Evolutionary conservation across 805 yeast genomes (phyloP), one percentile per base, ranked within the genome.

Genomic region (Danielia oregonensis): DNA sequence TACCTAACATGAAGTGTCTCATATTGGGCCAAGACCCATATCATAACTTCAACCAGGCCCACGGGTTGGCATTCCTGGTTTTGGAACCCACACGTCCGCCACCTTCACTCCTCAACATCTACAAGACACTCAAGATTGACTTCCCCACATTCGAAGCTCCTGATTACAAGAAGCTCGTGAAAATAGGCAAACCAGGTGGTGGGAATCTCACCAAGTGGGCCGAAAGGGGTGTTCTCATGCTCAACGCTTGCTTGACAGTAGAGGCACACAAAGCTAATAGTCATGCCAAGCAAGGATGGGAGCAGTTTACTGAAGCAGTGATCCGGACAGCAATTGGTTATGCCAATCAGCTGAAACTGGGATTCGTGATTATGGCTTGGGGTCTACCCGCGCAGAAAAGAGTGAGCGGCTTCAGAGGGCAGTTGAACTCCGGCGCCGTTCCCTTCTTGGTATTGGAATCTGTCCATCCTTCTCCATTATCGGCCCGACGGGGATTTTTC

Each of bases 21-120:
- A 74, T 93, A 9, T 65, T 93, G 29, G 98, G 98, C 1, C 98
- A 93, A 57, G 98, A 93, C 56, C 98, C 98, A 0, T 93, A 93
- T 56, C 98, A 93, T 59, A 87, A 88, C 56, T 60, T 61, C 48
- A 84, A 85, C 55, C 98, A 93, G 58, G 98, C 98, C 0, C 98
- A 93, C 53, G 98, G 98, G 0, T 64, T 93, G 18, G 97, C 98
- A 3, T 93, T 93, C 49, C 84, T 94, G 14, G 97, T 93, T 1
- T 71, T 78, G 36, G 82, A 84, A 21, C 95, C 96, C 1, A 68
- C 74, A 1, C 80, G 87, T 1, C 77, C 78, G 2, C 83, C 93
- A 2, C 97, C 98, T 0, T 87, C 96, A 2, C 65, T 93, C 37
- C 68, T 76, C 31, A 93, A 93, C 54, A 93, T 93, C 36, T 93